Conservation (phyloP, 192 early-diverging fungal genomes). For the Thamnidium elegans region DNA sequence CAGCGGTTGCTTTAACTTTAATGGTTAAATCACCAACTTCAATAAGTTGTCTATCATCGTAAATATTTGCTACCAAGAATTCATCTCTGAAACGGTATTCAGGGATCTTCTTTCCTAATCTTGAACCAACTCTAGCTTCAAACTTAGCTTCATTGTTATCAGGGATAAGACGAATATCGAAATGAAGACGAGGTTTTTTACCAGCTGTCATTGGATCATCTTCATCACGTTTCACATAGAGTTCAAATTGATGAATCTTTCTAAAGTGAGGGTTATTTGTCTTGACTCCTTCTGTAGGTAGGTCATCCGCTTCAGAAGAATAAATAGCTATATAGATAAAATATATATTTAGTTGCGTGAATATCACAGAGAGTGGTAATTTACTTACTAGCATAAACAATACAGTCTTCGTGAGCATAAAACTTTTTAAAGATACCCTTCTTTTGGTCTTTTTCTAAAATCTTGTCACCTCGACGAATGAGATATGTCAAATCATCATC, state of each 20-base stretch:
- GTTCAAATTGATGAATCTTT: slow-evolving; percentile 16
- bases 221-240: background rate
- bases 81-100: slow-evolving; percentile 11
- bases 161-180: background rate
- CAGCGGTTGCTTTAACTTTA: no score
- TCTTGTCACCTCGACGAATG: background rate
- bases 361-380: background rate
- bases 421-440: slow-evolving; percentile 9
- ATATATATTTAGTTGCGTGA: background rate
- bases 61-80: background rate
- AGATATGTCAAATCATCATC: background rate
- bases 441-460: background rate
- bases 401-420: slow-evolving; percentile 10
- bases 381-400: slow-evolving; percentile 18
- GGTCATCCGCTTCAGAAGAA: background rate
- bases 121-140: background rate
- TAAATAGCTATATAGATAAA: background rate
- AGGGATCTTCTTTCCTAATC: background rate
- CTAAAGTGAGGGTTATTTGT: background rate
- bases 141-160: slow-evolving; percentile 1
- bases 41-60: no score
- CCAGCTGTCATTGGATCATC: background rate
- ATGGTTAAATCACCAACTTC: no score
- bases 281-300: background rate
- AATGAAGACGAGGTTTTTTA: background rate